Conservation (phyloP, 2,329 filamentous ascomycete species). For the Rhinocladiella mackenziei region DNA sequence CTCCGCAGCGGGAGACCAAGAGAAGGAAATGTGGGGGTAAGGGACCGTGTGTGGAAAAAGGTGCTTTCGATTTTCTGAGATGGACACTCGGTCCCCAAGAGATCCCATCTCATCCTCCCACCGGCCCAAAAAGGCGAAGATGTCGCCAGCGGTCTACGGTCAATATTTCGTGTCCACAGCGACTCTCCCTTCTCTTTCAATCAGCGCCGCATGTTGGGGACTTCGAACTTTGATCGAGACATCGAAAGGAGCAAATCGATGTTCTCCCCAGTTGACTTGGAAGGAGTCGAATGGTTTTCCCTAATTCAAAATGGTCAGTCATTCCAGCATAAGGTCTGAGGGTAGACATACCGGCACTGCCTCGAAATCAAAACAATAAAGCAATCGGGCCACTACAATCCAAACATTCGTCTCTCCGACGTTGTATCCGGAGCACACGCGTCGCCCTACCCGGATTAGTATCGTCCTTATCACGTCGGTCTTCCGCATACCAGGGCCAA, state of each 20-base stretch:
- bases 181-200: conserved; percentile 21
- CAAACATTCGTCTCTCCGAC: conserved; percentile 24
- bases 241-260: conserved; percentile 31
- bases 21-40: too few species aligned
- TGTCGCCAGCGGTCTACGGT: background rate
- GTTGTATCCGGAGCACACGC: conserved; percentile 23
- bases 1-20: too few species aligned
- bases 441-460: conserved; percentile 10
- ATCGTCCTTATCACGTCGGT: background rate
- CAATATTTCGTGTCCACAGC: conserved; percentile 21
- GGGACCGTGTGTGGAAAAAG: too few species aligned
- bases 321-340: background rate
- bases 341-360: conserved; percentile 13
- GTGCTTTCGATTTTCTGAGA: too few species aligned
- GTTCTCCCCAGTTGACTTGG: conserved; percentile 16
- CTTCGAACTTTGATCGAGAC: conserved; percentile 30
- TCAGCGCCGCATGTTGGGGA: conserved; percentile 25
- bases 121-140: too few species aligned
- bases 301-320: conserved; percentile 4
- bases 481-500: conserved; percentile 19
- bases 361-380: conserved; percentile 27
- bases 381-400: conserved; percentile 18
- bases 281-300: conserved; percentile 19
- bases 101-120: too few species aligned
- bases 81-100: too few species aligned